Conservation (phyloP, 495 filamentous ascomycete genomes). For the Coniosporium apollinis region DNA sequence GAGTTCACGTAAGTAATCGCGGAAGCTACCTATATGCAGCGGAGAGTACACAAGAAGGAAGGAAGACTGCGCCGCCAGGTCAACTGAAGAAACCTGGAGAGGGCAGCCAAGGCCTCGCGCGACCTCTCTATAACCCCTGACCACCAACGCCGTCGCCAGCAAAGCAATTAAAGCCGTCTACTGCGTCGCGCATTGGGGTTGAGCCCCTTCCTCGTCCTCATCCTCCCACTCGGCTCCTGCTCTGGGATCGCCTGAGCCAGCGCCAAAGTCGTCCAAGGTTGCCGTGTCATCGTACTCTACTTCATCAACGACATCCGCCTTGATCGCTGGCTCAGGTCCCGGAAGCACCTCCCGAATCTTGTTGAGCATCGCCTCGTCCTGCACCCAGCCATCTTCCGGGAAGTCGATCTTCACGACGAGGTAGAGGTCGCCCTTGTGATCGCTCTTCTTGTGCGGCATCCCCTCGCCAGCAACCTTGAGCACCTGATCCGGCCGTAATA, state of each 20-base stretch:
- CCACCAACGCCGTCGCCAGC: too few relatives aligned
- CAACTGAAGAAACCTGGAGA: too few relatives aligned
- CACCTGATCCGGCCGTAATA: constrained; percentile 64
- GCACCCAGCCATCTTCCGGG: constrained; percentile 69
- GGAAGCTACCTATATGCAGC: too few relatives aligned
- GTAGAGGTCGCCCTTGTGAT: constrained; percentile 73
- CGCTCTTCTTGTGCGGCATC: constrained; percentile 81
- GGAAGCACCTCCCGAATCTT: constrained; percentile 63
- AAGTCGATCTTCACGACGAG: constrained; percentile 75
- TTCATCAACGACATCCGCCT: constrained; percentile 62
- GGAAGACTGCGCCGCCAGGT: too few relatives aligned
- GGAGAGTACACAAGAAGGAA: too few relatives aligned
- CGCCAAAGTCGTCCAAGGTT: constrained; percentile 59
- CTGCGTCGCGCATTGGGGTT: constrained; percentile 72
- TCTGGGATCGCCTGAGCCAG: constrained; percentile 48
- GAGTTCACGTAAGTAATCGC: too few relatives aligned
- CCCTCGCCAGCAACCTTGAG: constrained; percentile 77
- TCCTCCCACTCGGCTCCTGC: constrained; percentile 67
- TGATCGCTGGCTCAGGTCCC: constrained; percentile 32
- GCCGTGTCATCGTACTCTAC: constrained; percentile 70
- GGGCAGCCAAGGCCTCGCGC: too few relatives aligned
- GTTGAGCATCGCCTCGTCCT: constrained; percentile 45
- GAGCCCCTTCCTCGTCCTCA: constrained; percentile 36
- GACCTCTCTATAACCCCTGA: too few relatives aligned
- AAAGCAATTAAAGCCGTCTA: constrained; percentile 27